Conservation (phyloP, 2,329 filamentous ascomycete genomes). For the Pseudogymnoascus sp. region DNA sequence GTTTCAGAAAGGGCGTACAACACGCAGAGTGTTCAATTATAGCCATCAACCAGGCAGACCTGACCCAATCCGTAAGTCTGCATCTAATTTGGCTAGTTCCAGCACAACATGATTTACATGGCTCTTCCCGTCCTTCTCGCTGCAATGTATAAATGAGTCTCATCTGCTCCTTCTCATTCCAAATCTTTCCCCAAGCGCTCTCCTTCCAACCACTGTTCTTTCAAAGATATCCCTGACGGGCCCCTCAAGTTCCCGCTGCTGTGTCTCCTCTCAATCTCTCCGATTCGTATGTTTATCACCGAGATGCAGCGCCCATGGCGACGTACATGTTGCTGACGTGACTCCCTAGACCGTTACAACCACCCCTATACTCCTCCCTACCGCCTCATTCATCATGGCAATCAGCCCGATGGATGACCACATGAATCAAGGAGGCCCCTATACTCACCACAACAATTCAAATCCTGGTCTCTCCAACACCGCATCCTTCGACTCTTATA, state of each 20-base stretch:
- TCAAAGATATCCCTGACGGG: slow-evolving; percentile 31
- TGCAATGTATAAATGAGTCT: slow-evolving; percentile 5
- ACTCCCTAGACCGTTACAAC: slow-evolving; percentile 26
- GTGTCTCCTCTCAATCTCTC: slow-evolving; percentile 29
- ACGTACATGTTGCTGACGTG: slow-evolving; percentile 21
- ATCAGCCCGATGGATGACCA: neutral
- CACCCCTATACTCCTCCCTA: slow-evolving; percentile 24
- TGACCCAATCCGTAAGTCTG: slow-evolving; percentile 1
- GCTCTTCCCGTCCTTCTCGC: neutral
- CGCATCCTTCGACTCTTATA: neutral
- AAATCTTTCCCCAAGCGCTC: slow-evolving; percentile 32
- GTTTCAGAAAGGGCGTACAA: neutral
- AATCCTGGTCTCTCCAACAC: neutral
- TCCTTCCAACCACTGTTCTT: slow-evolving; percentile 31
- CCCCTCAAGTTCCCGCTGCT: slow-evolving; percentile 25
- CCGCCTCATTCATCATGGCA: neutral
- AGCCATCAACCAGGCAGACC: neutral
- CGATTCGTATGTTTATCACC: slow-evolving; percentile 29
- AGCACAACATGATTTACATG: neutral
- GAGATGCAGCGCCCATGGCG: slow-evolving; percentile 30
- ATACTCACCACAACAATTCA: neutral
- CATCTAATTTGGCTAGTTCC: slow-evolving; percentile 5
- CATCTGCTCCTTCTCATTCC: slow-evolving; percentile 10
- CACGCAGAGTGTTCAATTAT: neutral
- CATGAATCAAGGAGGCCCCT: slow-evolving; percentile 3